phyloP scores from a whole-genome alignment of 139 green algal species.

The Desmodesmus armatus region DNA sequence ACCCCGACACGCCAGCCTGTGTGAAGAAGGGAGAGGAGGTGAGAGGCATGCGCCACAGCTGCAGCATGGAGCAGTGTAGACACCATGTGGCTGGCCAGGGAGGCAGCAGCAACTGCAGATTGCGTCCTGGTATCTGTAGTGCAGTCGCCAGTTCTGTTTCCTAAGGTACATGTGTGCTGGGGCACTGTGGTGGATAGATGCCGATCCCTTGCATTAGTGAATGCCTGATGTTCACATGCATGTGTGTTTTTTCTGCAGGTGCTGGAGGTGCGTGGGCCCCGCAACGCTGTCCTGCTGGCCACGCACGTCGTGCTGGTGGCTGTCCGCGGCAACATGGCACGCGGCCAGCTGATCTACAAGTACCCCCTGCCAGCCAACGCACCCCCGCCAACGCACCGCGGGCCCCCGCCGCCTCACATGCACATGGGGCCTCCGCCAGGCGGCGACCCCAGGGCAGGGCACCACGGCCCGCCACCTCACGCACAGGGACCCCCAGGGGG shows the following conservation, averaged over 20 bases:
- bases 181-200: too few species aligned
- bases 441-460: too few species aligned
- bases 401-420: neutral
- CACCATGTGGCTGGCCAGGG: too few species aligned
- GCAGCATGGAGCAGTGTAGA: too few species aligned
- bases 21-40: slow-evolving; percentile 42
- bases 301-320: slow-evolving; percentile 38
- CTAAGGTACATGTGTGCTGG: too few species aligned
- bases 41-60: too few species aligned
- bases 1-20: slow-evolving; percentile 29
- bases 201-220: neutral
- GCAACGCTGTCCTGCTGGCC: slow-evolving; percentile 27
- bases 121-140: too few species aligned
- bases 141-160: too few species aligned
- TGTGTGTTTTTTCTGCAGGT: neutral
- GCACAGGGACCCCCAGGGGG: neutral
- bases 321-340: slow-evolving; percentile 41
- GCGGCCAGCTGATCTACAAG: slow-evolving; percentile 39
- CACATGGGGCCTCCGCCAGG: neutral
- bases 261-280: slow-evolving; percentile 18
- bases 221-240: too few species aligned
- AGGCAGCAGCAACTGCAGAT: too few species aligned
- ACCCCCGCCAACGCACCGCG: slow-evolving; percentile 20
- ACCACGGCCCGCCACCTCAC: neutral
- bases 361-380: slow-evolving; percentile 9